A percentile compares a stretch with the other conserved stretches of the same genome.
Conservation (phyloP, 2,329 filamentous ascomycete species). For the Fonsecaea erecta region DNA sequence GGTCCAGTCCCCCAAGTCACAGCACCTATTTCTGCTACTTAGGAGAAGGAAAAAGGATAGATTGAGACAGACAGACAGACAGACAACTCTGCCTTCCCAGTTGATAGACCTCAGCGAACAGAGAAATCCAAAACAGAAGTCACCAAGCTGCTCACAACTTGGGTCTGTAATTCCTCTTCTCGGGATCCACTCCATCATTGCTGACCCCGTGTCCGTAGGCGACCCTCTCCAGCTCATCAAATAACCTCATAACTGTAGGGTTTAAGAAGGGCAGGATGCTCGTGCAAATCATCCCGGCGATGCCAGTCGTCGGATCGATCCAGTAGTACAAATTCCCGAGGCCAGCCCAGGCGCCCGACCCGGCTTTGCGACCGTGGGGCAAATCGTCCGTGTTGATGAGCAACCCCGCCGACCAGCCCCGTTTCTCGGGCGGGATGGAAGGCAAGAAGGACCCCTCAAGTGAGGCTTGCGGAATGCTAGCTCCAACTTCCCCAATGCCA, state of each 20-base stretch:
- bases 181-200: conserved; percentile 3
- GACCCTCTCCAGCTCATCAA: conserved; percentile 31
- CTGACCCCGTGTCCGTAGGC: conserved; percentile 30
- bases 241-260: conserved; percentile 22
- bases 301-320: conserved; percentile 27
- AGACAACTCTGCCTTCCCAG: too few relatives aligned
- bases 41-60: too few relatives aligned
- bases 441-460: conserved; percentile 27
- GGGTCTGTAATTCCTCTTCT: conserved; percentile 17
- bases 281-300: conserved; percentile 27
- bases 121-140: neutral
- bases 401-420: conserved; percentile 32
- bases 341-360: conserved; percentile 33
- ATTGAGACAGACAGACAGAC: too few relatives aligned
- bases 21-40: too few relatives aligned
- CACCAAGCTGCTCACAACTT: neutral
- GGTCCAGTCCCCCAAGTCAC: too few relatives aligned
- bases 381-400: conserved; percentile 33
- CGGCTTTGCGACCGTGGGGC: conserved; percentile 26
- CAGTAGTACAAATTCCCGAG: conserved; percentile 36
- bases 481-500: conserved; percentile 19
- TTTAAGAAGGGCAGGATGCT: conserved; percentile 31
- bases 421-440: conserved; percentile 8
- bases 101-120: too few relatives aligned
- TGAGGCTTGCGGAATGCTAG: conserved; percentile 16